Evolutionary conservation across 768 basidiomycete species (phyloP), one percentile per base, ranked within the genome.

Genomic region (Scleroderma bovista): DNA sequence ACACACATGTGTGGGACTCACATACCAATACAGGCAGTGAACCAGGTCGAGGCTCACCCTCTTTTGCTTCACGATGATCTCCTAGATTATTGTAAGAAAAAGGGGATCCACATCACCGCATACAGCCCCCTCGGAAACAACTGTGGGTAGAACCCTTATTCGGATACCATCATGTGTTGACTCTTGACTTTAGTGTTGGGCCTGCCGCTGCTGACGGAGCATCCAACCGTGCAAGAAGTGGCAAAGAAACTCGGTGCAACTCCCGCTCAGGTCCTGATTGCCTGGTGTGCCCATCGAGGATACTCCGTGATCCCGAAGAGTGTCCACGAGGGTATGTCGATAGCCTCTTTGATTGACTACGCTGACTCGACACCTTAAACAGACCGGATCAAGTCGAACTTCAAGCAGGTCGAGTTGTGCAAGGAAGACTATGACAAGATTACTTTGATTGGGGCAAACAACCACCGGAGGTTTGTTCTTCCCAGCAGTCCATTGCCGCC

Each of bases 11-110:
- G 44, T 22, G 8, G n/a, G 45, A 17, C 43, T 58, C 20, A 53
- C 41, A 9, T 31, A 33, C 44, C 9, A 8, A 22, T 17, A 5
- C 45, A 82, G 80, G 69, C 73, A 19, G 82, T 71, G 24, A 91
- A 93, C 70, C 91, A 94, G 70, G 71, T 93, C 56, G 89, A 92
- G 66, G 80, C 82, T 19, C 92, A 93, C 74, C 88, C 90, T 13
- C 75, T 82, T 46, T 77, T 88, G 50, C 84, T 78, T 10, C 89
- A 93, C 60, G 78, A 83, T 44, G 83, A 88, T 13, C 78, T 91
- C 47, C 74, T 83, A 46, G 76, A 71, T 34, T 91, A 78, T 70
- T 84, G 82, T 72, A 79, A 82, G 58, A 68, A 75, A 52, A 79
- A 86, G 60, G 76, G 75, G 45, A 88, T 91, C 61, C 81, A 86